A percentile compares a stretch with the other conserved stretches of the same genome.
phyloP scores from a whole-genome alignment of 1,284 basidiomycete species.

The Pisolithus thermaeus region DNA sequence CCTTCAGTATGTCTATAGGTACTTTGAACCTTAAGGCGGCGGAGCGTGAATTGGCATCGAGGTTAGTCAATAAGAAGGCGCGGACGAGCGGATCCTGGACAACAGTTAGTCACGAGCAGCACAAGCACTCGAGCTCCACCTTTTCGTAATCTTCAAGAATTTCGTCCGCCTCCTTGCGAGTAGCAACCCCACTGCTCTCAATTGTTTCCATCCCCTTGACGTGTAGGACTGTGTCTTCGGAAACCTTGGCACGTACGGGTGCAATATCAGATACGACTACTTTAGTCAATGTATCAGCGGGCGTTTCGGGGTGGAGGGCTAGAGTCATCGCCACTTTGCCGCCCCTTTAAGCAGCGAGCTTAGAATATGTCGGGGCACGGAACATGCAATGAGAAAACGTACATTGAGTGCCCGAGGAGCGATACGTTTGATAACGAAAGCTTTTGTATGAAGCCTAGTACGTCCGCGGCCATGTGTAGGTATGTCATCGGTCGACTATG shows the following conservation, averaged over 20 bases:
- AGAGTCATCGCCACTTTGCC: conserved; percentile 83
- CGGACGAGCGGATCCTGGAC: conserved; percentile 61
- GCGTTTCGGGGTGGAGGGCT: conserved; percentile 54
- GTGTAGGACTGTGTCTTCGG: conserved; percentile 62
- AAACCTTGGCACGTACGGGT: conserved; percentile 58
- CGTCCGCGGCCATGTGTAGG: conserved; percentile 64
- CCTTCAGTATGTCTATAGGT: conserved; percentile 61
- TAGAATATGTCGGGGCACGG: conserved; percentile 4
- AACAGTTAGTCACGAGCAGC: conserved; percentile 3
- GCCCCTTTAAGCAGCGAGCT: conserved; percentile 47
- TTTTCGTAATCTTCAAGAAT: conserved; percentile 60
- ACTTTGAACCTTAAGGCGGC: conserved; percentile 59
- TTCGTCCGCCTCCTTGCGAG: conserved; percentile 60
- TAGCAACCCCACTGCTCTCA: conserved; percentile 46
- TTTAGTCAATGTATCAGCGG: conserved; percentile 44
- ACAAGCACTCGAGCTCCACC: conserved; percentile 29
- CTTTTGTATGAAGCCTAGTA: conserved; percentile 52
- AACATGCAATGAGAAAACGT: conserved; percentile 18
- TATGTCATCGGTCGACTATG: conserved; percentile 70
- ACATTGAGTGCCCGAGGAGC: conserved; percentile 85
- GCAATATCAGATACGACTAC: conserved; percentile 83
- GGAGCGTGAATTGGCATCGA: conserved; percentile 35
- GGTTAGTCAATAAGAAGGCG: conserved; percentile 81
- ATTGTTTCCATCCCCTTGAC: conserved; percentile 68
- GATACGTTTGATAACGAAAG: conserved; percentile 55